Base-by-base conservation (phyloP, 2,329 filamentous ascomycete species). In the Alternaria angustiovoidea region DNA sequence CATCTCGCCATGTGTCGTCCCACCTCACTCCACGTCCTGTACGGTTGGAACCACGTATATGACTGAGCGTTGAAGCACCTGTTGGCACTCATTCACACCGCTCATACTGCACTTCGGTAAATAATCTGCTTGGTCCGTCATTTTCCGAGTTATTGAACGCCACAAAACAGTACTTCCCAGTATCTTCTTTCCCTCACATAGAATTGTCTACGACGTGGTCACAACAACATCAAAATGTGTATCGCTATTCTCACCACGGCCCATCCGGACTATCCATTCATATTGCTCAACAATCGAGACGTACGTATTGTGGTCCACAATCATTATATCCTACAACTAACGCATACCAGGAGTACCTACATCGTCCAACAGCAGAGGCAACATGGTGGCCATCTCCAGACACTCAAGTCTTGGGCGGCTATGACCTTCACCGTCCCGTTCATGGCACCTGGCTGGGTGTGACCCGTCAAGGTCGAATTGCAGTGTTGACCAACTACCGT, bases 361-460 rank as follows among this genome's bases (percentile, higher is more conserved):
- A 82, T 62, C 85, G 88, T 34, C 87, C 87, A 51, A 90, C 88
- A 22, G 83, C 85, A 32, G 78, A 79, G 34, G 86, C 85, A 59
- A 77, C 81, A 66, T 89, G 86, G 86, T 89, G 88, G 88, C 82
- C 84, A 42, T 67, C 78, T 12, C 86, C 86, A 4, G 75, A 86
- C 66, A 67, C 76, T 16, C 80, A 88, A 62, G 83, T 90, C 55
- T 80, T 89, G 7, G 87, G 86, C 30, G 87, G 87, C 22, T 86
- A 87, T 44, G 88, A 90, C 71, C 80, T 89, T 11, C 85, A 88
- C 48, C 85, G 87, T 26, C 73, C 82, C 14, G 84, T 81, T 39
- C 85, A 87, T 55, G 88, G 88, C 22, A 89, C 88, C 61, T 90
- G 88, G 88, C 83, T 89, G 48, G 88, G 86, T 20, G 80, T 89